Base-by-base conservation (phyloP, 306 rosid genomes). In the Astragalus membranaceus region DNA sequence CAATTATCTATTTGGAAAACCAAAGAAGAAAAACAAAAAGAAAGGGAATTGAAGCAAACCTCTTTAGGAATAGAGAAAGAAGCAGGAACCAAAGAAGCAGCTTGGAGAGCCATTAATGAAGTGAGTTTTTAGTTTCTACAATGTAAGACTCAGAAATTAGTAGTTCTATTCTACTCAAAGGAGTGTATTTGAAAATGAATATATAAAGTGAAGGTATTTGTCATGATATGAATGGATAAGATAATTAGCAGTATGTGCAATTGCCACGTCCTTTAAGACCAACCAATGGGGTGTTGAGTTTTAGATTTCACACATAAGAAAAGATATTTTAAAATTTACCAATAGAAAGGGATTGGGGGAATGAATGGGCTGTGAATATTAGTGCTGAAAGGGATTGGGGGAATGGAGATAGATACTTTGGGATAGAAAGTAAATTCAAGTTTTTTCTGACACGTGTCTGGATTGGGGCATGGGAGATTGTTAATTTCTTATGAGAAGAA, bases 81-180 rank as follows among this genome's bases (percentile, higher is more conserved):
- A 70, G 86, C 80, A 75, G 86, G 83, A 58, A 82, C 60, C 64
- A 70, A 29, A 63, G 75, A 74, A 78, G 86, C 83, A 74, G 83
- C 80, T 1, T 78, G 86, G 16, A 82, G 75, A 70, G 86, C 83
- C 86, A 82, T 62, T 39, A 39, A 8, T 39, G 9, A 61, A 52
- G 33, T 64, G 51, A 74, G 48, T 36, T 36, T 23, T 23, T 55
- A 10, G 14, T 5, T 55, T 36, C 55, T 50, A 15, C 41, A 23
- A 63, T 4, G 57, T 68, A 36, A 15, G 57, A 32, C 48, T 26
- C n/a, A 41, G 61, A 9, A 48, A 72, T 47, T 20, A 36, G 26
- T 52, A 13, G 9, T 29, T 55, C 29, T 70, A 53, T 29, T 55
- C 29, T 70, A 53, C 2, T 23, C 23, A 4, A 1, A 5, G 11